Base-by-base conservation (phyloP, 2,329 filamentous ascomycete genomes). In the Coniella lustricola region DNA sequence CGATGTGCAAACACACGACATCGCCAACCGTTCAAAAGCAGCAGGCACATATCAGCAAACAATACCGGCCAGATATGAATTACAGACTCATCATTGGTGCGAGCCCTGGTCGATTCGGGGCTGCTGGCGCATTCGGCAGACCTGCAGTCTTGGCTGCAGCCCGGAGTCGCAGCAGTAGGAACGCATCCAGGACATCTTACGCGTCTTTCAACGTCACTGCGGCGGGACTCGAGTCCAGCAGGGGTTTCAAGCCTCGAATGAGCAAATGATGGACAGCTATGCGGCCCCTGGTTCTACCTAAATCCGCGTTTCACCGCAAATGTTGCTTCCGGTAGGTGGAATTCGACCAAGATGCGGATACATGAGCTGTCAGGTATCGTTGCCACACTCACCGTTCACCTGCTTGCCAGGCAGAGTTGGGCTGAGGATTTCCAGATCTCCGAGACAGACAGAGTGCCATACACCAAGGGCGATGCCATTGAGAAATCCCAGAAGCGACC, bases 161-260 rank as follows among this genome's bases (percentile, higher is more conserved):
- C 25, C 18, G 20, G 41, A 22, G 41, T 44, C 32, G 41, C 32
- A 44, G 12, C n/a, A 10, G 16, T 7, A 44, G 31, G 31, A 25
- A 32, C 32, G 32, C 32, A 35, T n/a, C n/a, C n/a, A n/a, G n/a
- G n/a, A n/a, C n/a, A n/a, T 34, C 41, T 44, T 44, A 44, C 41
- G 41, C 41, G 41, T 44, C 41, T 14, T 17, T 17, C 25, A 29
- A 10, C 25, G 25, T 29, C 25, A 5, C 5, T 10, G 14, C 17
- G 8, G 32, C 41, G 22, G 32, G 17, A n/a, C 13, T 14, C 14
- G 22, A n/a, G 21, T 44, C 16, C 20, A 35, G 22, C 41, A 13
- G 41, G 41, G 29, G 25, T 32, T 43, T n/a, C n/a, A 43, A 43
- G 25, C 40, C 34, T 43, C n/a, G n/a, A n/a, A 43, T 33, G 17